phyloP scores from a whole-genome alignment of 2,329 filamentous ascomycete genomes.

The Aspergillus pseudotamarii region DNA sequence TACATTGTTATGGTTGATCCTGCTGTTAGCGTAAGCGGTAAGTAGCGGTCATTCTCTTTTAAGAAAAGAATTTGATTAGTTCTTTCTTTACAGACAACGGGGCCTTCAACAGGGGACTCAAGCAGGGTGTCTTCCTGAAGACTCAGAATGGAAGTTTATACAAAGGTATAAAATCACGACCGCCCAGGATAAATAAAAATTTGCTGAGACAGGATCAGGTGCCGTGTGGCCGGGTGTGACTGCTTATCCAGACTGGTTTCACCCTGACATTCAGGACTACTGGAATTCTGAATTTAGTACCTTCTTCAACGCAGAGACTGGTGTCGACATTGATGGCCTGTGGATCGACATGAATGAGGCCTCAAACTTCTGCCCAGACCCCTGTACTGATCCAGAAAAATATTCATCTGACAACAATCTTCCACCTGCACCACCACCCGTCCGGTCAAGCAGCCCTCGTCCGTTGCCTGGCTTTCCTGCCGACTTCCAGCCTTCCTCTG shows the following conservation, averaged over 20 bases:
- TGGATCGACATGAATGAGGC: conserved; percentile 75
- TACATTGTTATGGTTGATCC: conserved; percentile 78
- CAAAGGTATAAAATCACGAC: conserved; percentile 37
- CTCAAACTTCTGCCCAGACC: conserved; percentile 57
- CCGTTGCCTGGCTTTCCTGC: conserved; percentile 69
- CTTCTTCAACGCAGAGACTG: conserved; percentile 66
- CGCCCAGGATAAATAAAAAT: background rate
- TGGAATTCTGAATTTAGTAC: conserved; percentile 69
- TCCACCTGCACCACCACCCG: conserved; percentile 63
- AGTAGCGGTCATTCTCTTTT: conserved; percentile 5
- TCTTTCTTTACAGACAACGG: conserved; percentile 46
- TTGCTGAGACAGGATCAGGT: conserved; percentile 40
- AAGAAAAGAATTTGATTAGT: background rate
- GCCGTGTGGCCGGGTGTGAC: conserved; percentile 78
- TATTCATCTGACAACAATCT: conserved; percentile 51
- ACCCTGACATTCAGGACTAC: conserved; percentile 63
- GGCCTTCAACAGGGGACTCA: conserved; percentile 64
- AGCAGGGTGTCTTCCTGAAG: conserved; percentile 59
- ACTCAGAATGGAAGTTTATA: conserved; percentile 58
- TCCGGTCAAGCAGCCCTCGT: conserved; percentile 62
- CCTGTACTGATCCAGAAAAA: conserved; percentile 56
- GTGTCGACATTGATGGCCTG: conserved; percentile 74
- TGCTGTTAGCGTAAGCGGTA: conserved; percentile 44
- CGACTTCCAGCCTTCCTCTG: conserved; percentile 63
- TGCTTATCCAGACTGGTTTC: conserved; percentile 78